Conservation (phyloP, 306 rosid species). For the Ochetophila trinervis region DNA sequence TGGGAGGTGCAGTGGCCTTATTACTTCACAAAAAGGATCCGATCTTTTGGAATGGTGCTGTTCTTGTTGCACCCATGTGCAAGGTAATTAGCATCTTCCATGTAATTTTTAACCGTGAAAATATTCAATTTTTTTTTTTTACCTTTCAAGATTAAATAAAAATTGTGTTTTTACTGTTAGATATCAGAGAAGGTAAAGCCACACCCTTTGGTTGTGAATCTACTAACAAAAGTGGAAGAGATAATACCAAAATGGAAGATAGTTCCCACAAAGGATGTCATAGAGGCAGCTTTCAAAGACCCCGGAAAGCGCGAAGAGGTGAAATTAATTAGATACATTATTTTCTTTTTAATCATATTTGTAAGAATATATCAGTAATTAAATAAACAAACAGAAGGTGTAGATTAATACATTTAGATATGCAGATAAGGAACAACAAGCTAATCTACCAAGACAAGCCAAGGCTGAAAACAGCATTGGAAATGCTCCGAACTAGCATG, state of each 20-base stretch:
- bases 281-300: conserved; percentile 66
- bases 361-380: too few relatives aligned
- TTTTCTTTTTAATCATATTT: too few relatives aligned
- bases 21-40: conserved; percentile 67
- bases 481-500: conserved; percentile 73
- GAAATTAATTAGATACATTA: background rate
- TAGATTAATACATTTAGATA: background rate
- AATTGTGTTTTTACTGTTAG: conserved; percentile 26
- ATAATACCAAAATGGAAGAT: conserved; percentile 85
- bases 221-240: conserved; percentile 56
- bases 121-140: background rate
- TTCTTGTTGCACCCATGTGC: conserved; percentile 95
- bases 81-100: conserved; percentile 40
- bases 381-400: too few relatives aligned
- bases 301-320: conserved; percentile 68
- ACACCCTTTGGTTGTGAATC: conserved; percentile 54
- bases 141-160: too few relatives aligned
- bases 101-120: background rate
- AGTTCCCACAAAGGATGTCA: conserved; percentile 75
- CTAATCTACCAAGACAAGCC: conserved; percentile 87
- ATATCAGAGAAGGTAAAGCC: conserved; percentile 84
- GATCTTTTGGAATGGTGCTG: conserved; percentile 72
- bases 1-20: conserved; percentile 87
- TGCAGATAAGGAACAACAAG: conserved; percentile 73
- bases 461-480: conserved; percentile 75